phyloP scores from a whole-genome alignment of 2,329 filamentous ascomycete genomes.

The Aspergillus pseudonomiae region DNA sequence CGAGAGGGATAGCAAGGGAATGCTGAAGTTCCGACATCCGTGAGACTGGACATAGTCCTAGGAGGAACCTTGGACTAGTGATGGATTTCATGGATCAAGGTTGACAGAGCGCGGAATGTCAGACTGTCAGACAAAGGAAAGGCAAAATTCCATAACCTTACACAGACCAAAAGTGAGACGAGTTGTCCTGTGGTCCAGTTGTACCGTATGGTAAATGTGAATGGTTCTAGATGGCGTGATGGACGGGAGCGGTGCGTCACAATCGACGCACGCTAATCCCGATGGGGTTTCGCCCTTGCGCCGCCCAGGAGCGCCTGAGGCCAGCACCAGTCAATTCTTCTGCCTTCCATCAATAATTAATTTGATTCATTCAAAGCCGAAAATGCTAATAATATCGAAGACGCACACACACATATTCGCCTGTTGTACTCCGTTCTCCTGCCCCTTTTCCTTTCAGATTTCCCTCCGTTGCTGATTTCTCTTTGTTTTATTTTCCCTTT shows the following conservation, averaged over 20 bases:
- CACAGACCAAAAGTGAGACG: not conserved
- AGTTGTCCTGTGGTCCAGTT: not conserved
- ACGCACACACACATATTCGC: not conserved
- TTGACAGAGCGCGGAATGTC: not conserved
- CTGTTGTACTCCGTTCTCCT: not conserved
- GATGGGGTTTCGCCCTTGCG: not conserved
- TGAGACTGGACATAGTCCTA: not conserved
- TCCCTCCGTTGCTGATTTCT: not conserved
- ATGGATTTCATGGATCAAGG: not conserved
- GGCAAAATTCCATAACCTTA: no score
- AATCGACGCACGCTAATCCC: not conserved
- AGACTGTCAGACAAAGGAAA: not conserved
- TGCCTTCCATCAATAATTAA: constrained; percentile 5
- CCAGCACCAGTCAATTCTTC: not conserved
- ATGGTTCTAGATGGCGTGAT: not conserved
- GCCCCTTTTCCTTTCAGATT: not conserved
- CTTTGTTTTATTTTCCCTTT: not conserved
- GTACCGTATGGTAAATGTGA: not conserved
- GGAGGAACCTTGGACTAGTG: not conserved
- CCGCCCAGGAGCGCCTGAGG: not conserved
- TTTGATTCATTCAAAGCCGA: not conserved
- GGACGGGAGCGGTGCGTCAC: not conserved
- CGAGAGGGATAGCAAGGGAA: not conserved
- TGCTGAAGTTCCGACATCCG: not conserved
- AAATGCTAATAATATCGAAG: not conserved